These are phyloP conservation scores for Hanseniaspora thailandica DNA, from an alignment of 805 yeast genomes.

Conservation along the genomic window DNA sequence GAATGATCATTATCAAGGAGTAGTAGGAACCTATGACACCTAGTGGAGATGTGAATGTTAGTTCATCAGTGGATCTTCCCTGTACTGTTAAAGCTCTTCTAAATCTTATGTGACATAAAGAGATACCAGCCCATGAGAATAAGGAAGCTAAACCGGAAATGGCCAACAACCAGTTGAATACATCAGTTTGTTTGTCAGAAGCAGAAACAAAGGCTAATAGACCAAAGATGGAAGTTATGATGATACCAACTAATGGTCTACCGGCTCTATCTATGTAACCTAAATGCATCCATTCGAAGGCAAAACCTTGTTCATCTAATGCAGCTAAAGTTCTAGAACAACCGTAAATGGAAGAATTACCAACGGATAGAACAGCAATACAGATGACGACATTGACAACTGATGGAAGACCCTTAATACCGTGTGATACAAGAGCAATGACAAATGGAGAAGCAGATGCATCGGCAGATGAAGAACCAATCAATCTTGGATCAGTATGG, in stretches of 20 bases:
- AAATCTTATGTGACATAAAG: constrained; percentile 49
- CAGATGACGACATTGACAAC: constrained; percentile 59
- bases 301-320: constrained; percentile 50
- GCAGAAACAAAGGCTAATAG: constrained; percentile 48
- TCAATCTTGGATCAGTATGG: constrained; percentile 33
- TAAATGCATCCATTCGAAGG: constrained; percentile 38
- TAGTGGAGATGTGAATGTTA: constrained; percentile 52
- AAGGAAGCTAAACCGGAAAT: constrained; percentile 51
- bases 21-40: constrained; percentile 59
- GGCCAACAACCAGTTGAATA: constrained; percentile 55
- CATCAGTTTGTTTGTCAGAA: constrained; percentile 39
- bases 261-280: constrained; percentile 56
- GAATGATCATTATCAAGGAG: constrained; percentile 46
- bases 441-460: constrained; percentile 71
- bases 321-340: constrained; percentile 56
- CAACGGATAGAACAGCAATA: constrained; percentile 57
- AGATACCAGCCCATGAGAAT: constrained; percentile 53
- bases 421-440: constrained; percentile 54
- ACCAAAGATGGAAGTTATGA: constrained; percentile 43
- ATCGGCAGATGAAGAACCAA: constrained; percentile 41
- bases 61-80: constrained; percentile 58
- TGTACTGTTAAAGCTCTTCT: constrained; percentile 53
- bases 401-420: constrained; percentile 51
- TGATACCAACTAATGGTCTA: constrained; percentile 51
- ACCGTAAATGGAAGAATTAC: constrained; percentile 60